Conservation (phyloP, 2,329 filamentous ascomycete genomes). For the Penicillium polonicum region DNA sequence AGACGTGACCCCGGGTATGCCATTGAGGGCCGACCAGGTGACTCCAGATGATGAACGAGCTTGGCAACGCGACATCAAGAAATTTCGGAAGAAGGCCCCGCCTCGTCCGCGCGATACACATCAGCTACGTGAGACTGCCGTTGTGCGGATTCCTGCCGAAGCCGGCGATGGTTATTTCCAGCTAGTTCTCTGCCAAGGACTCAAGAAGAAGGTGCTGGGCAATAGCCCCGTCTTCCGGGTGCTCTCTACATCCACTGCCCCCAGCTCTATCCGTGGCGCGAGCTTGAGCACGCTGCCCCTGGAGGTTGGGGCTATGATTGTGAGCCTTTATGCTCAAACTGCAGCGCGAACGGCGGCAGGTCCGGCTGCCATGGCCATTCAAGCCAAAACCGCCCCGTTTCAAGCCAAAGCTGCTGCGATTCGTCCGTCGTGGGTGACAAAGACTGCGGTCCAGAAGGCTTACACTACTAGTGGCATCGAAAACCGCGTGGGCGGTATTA, state of each 20-base stretch:
- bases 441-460: conserved; percentile 34
- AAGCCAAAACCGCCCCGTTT: conserved; percentile 27
- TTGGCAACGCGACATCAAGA: conserved; percentile 66
- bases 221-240: conserved; percentile 67
- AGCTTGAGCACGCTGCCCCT: conserved; percentile 64
- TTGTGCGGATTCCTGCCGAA: conserved; percentile 63
- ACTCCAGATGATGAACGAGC: conserved; percentile 60
- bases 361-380: conserved; percentile 27
- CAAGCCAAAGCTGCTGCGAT: conserved; percentile 28
- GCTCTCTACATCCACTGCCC: conserved; percentile 63
- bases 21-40: conserved; percentile 51
- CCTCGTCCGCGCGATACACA: conserved; percentile 52
- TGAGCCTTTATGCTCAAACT: conserved; percentile 45
- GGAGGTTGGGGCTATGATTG: conserved; percentile 56
- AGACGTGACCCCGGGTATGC: conserved; percentile 62
- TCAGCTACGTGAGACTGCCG: conserved; percentile 59
- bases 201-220: conserved; percentile 60
- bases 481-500: conserved; percentile 27
- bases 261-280: conserved; percentile 63
- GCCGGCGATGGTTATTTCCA: conserved; percentile 68
- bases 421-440: conserved; percentile 31
- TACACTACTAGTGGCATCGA: conserved; percentile 34
- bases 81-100: conserved; percentile 59
- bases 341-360: conserved; percentile 25
- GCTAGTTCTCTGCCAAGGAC: conserved; percentile 60